These are phyloP conservation scores for Aspergillus terreus DNA, from an alignment of 2,329 filamentous ascomycete species.

Conservation along the genomic window DNA sequence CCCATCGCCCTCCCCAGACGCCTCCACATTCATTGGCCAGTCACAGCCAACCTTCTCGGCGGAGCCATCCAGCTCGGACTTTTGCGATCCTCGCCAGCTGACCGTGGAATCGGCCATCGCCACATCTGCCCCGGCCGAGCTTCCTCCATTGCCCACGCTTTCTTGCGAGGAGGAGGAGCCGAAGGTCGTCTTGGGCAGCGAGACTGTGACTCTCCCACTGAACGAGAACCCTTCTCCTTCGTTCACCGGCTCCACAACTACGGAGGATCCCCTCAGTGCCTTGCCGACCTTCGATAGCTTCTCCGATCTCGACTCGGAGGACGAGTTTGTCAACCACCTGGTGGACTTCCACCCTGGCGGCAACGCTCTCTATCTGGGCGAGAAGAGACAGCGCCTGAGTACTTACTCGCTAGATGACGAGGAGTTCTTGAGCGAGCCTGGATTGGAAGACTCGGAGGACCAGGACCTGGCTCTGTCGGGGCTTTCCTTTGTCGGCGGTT, in stretches of 20 bases:
- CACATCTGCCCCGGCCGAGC: constrained; percentile 52
- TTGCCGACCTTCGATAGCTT: constrained; percentile 78
- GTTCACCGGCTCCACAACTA: constrained; percentile 40
- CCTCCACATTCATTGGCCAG: constrained; percentile 69
- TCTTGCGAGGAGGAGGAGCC: constrained; percentile 43
- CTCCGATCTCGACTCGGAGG: constrained; percentile 86
- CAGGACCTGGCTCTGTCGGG: constrained; percentile 58
- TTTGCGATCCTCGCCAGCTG: constrained; percentile 87
- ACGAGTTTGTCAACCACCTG: constrained; percentile 74
- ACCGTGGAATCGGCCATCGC: constrained; percentile 61
- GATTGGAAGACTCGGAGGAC: constrained; percentile 73
- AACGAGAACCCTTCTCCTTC: constrained; percentile 35
- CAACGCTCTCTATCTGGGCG: constrained; percentile 58
- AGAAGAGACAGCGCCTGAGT: constrained; percentile 71
- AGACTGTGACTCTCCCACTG: constrained; percentile 34
- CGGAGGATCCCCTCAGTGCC: constrained; percentile 52
- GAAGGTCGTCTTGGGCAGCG: constrained; percentile 33
- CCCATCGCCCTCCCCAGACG: constrained; percentile 77
- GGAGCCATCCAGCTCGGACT: constrained; percentile 70
- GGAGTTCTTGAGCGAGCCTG: constrained; percentile 71
- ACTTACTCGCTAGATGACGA: constrained; percentile 71
- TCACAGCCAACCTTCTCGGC: constrained; percentile 62
- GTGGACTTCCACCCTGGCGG: constrained; percentile 63
- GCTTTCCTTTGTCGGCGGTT: constrained; percentile 59
- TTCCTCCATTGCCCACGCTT: constrained; percentile 56